Evolutionary conservation across 2,329 filamentous ascomycete genomes (phyloP).

Genomic region (Fusarium annulatum): DNA sequence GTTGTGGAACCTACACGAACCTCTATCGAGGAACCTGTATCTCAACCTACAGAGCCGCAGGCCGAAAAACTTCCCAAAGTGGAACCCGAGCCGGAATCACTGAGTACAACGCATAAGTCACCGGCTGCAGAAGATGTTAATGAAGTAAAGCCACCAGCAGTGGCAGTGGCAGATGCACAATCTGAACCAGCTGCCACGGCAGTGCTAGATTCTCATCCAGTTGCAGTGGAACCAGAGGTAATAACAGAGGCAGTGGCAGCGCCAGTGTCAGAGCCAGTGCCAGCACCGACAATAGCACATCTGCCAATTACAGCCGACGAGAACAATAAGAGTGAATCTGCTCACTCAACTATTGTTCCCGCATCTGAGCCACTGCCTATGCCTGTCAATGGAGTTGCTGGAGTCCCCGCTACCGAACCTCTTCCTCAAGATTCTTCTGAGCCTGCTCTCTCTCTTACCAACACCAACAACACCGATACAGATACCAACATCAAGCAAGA

Average conservation of each 20-base stretch:
- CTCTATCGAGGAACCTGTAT: constrained; percentile 26
- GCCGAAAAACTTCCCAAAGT: constrained; percentile 31
- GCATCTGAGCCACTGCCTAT: constrained; percentile 6
- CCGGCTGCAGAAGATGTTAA: neutral
- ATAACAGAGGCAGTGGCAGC: neutral
- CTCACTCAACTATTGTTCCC: constrained; percentile 18
- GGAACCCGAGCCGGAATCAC: constrained; percentile 30
- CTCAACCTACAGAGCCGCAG: constrained; percentile 34
- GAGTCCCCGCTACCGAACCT: constrained; percentile 5
- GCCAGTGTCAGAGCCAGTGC: neutral
- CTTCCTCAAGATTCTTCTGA: constrained; percentile 7
- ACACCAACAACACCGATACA: constrained; percentile 6
- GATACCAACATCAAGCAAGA: constrained; percentile 29
- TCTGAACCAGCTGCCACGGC: constrained; percentile 8
- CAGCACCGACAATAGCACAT: constrained; percentile 2
- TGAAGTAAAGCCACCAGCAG: neutral
- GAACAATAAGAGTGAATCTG: constrained; percentile 14
- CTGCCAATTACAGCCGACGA: neutral
- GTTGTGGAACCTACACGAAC: constrained; percentile 27
- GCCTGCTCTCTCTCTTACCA: constrained; percentile 2
- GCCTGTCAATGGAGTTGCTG: constrained; percentile 18
- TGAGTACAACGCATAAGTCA: constrained; percentile 16
- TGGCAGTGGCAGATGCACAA: constrained; percentile 3
- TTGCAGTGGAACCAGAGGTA: neutral
- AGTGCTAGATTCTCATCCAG: neutral